Evolutionary conservation across 768 basidiomycete genomes (phyloP), one percentile per base, ranked within the genome.

Genomic region (Termitomyces sp.): DNA sequence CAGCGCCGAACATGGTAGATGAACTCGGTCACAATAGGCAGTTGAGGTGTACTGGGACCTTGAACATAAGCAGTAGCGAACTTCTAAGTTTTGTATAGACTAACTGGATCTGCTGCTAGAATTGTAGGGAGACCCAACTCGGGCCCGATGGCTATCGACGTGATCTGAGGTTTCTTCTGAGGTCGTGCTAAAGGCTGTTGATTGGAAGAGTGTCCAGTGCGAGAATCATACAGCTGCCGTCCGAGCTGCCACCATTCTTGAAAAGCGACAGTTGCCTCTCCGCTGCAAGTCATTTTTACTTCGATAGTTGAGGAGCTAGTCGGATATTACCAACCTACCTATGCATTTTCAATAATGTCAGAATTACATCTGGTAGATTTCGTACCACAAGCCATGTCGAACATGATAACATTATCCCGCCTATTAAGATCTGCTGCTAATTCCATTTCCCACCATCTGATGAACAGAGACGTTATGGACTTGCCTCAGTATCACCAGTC

Each of bases 381-480:
- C 82, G 76, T 29, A 75, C 76, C 76, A 62, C 74, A 74, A 50
- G 85, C 86, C 73, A 87, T 75, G 65, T 88, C 87, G 56, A 87
- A 78, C 13, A 87, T 65, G 8, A 72, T 62, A 31, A 81, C 69
- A 31, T 57, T 59, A 50, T 64, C 59, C 26, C 60, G 37, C 37
- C 57, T 54, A 36, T 50, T 33, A 28, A 66, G 58, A 42, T 59
- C 68, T 26, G 55, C 44, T 20, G 20, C 20, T 52, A 63, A 58
- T 60, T 77, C 75, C 57, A 67, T 70, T 47, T 71, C 66, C 72
- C 76, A 75, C 70, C 72, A 75, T 60, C 76, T 75, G 59, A n/a
- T 41, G 39, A 7, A 47, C 58, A 56, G 37, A 54, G 45, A 61
- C 53, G 41, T 46, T 15, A 31, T 44, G 49, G 41, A 29, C 29